Evolutionary conservation across 768 basidiomycete species (phyloP).

Genomic region (Sporobolomyces roseus): DNA sequence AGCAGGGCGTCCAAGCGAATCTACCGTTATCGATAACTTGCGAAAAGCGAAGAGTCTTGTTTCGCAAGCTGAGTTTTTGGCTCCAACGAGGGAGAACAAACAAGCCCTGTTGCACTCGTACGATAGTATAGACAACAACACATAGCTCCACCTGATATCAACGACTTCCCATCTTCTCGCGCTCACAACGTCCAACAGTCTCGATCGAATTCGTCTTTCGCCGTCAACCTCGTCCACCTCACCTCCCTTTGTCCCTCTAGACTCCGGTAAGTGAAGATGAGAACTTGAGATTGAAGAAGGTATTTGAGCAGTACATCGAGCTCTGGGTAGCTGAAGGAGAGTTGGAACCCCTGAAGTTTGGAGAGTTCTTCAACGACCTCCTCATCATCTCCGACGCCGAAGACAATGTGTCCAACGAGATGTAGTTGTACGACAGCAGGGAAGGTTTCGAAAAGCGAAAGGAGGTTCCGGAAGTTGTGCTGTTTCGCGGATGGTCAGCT

Average conservation of each 20-base stretch:
- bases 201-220: background rate
- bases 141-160: background rate
- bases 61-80: too few species aligned
- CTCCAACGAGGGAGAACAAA: too few species aligned
- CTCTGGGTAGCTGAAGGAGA: background rate
- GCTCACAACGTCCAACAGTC: background rate
- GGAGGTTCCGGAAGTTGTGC: background rate
- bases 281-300: background rate
- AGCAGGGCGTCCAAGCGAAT: too few species aligned
- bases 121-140: too few species aligned
- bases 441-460: background rate
- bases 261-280: background rate
- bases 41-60: too few species aligned
- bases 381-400: background rate
- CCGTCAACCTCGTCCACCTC: background rate
- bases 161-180: background rate
- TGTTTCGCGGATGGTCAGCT: background rate
- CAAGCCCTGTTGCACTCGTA: too few species aligned
- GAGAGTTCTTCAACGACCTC: background rate
- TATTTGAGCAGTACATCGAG: background rate
- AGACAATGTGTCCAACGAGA: background rate
- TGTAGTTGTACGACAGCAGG: background rate
- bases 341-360: background rate
- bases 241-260: background rate
- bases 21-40: too few species aligned